phyloP scores from a whole-genome alignment of 2,329 filamentous ascomycete genomes.

The Colletotrichum spinosum region DNA sequence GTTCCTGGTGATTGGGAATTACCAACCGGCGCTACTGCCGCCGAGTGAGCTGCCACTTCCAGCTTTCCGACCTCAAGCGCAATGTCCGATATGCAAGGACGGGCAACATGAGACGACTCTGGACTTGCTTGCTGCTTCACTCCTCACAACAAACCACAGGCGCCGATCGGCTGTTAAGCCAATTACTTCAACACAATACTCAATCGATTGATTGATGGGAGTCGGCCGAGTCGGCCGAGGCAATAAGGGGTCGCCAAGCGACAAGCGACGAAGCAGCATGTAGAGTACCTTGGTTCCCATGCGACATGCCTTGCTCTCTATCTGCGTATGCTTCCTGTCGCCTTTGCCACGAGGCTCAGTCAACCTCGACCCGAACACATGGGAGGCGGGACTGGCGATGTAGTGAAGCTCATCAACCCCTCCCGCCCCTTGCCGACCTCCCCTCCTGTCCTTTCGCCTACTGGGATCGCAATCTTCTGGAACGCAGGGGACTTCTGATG shows the following conservation, averaged over 20 bases:
- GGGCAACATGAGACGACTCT: constrained; percentile 7
- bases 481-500: constrained; percentile 13
- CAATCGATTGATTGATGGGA: no score
- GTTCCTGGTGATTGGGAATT: neutral
- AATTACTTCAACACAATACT: neutral
- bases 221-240: constrained; percentile 12
- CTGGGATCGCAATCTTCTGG: constrained; percentile 19
- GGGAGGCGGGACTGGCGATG: constrained; percentile 25
- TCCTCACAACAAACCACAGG: constrained; percentile 8
- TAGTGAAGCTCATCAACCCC: constrained; percentile 3
- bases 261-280: no score
- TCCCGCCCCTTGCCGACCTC: constrained; percentile 21
- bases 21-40: neutral
- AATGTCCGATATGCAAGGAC: constrained; percentile 13
- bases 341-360: constrained; percentile 6
- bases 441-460: constrained; percentile 14
- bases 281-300: neutral
- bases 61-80: neutral
- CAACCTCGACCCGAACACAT: constrained; percentile 25
- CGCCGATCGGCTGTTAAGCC: neutral
- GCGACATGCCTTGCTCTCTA: neutral
- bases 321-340: neutral
- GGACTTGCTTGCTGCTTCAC: constrained; percentile 1
- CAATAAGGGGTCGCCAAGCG: constrained; percentile 21
- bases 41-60: neutral